Evolutionary conservation across 768 basidiomycete genomes (phyloP).

Genomic region (Termitomyces eurrhizus): DNA sequence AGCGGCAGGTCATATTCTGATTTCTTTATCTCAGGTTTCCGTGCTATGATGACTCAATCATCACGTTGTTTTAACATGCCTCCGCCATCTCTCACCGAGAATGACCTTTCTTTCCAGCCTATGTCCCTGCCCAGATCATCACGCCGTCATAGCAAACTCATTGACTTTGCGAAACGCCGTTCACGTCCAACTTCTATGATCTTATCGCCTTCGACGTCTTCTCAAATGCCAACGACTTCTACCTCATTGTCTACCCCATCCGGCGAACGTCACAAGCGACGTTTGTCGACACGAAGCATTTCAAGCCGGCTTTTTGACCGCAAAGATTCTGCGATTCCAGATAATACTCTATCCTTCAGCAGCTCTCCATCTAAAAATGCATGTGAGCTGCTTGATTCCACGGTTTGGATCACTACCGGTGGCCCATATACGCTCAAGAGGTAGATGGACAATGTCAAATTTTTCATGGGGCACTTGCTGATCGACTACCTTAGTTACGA

Average conservation of each 20-base stretch:
- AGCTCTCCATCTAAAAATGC: conserved; percentile 16
- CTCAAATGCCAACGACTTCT: conserved; percentile 5
- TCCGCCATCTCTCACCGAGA: background rate
- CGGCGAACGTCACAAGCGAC: conserved; percentile 17
- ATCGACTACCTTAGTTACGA: conserved; percentile 12
- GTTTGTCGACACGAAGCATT: conserved; percentile 31
- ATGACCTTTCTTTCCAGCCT: background rate
- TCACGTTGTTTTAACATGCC: background rate
- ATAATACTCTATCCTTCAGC: conserved; percentile 22
- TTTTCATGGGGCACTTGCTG: background rate
- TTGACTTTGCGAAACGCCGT: conserved; percentile 18
- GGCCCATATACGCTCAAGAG: conserved; percentile 26
- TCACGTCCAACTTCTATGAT: conserved; percentile 28
- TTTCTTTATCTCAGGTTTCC: conserved; percentile 45
- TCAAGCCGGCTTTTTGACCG: conserved; percentile 33
- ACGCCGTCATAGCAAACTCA: conserved; percentile 12
- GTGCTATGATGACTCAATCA: conserved; percentile 29
- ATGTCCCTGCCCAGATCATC: conserved; percentile 9
- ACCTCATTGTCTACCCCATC: conserved; percentile 7
- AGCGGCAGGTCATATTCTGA: conserved; percentile 36
- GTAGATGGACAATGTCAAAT: conserved; percentile 11
- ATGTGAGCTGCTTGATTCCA: conserved; percentile 11
- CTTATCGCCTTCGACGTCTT: conserved; percentile 12
- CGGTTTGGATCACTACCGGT: conserved; percentile 31
- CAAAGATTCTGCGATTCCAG: conserved; percentile 17